These are phyloP conservation scores for Pharus latifolius DNA, from an alignment of 176 grass and related monocot species.

Conservation along the genomic window DNA sequence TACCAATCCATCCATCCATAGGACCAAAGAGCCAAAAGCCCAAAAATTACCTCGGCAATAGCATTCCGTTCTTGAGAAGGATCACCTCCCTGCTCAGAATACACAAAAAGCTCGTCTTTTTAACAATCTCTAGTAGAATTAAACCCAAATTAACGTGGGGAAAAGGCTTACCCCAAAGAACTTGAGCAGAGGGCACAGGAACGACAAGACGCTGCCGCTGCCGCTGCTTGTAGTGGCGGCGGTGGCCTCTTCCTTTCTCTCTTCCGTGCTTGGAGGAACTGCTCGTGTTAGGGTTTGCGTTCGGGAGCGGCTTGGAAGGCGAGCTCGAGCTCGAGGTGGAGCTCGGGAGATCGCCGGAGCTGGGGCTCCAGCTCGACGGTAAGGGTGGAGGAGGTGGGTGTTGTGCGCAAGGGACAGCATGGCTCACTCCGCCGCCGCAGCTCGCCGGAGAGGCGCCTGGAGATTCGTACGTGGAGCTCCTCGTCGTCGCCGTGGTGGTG, in stretches of 20 bases:
- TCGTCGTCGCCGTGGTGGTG: background rate
- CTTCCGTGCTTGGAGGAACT: constrained; percentile 8
- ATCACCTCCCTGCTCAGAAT: constrained; percentile 50
- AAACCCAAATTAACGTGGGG: background rate
- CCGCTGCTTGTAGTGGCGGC: background rate
- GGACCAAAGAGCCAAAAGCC: background rate
- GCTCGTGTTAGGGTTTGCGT: background rate
- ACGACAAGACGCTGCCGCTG: constrained; percentile 47
- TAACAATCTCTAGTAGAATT: background rate
- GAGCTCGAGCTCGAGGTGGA: background rate
- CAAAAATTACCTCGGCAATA: constrained; percentile 53
- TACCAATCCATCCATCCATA: background rate
- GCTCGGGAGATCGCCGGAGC: background rate
- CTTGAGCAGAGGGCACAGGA: constrained; percentile 84
- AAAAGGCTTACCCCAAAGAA: constrained; percentile 55
- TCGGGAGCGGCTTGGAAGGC: background rate
- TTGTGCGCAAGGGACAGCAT: constrained; percentile 20
- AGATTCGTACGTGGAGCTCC: background rate
- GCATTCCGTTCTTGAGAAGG: constrained; percentile 72
- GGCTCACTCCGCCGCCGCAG: background rate
- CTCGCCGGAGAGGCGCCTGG: background rate
- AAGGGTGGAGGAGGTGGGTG: background rate
- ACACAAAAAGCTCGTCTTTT: background rate
- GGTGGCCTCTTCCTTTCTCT: background rate
- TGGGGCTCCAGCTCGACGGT: background rate